Evolutionary conservation across 345 rosid species (phyloP).

Genomic region (Populus tremula): DNA sequence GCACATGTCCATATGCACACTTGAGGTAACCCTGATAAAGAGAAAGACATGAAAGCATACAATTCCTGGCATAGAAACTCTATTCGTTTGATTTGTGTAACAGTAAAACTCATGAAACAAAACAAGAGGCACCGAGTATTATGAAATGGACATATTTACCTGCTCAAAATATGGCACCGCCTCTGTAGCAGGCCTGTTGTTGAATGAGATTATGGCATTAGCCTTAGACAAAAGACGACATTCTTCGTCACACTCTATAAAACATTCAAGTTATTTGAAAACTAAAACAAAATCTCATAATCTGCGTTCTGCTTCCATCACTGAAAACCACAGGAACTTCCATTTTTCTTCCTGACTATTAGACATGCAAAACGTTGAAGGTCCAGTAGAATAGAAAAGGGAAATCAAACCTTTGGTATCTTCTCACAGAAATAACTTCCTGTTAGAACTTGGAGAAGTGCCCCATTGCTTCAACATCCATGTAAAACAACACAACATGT

Average conservation of each 20-base stretch:
- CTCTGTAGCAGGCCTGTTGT: conserved; percentile 94
- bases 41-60: neutral
- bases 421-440: conserved; percentile 86
- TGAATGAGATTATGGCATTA: conserved; percentile 86
- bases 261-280: conserved; percentile 13
- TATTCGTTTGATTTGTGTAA: neutral
- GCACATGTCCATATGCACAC: neutral
- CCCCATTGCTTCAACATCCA: conserved; percentile 70
- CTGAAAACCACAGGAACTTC: neutral
- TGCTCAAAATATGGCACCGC: conserved; percentile 97
- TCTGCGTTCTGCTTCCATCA: conserved; percentile 13
- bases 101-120: neutral
- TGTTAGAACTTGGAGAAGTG: conserved; percentile 77
- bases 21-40: no score
- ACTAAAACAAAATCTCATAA: conserved; percentile 18
- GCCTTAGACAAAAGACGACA: conserved; percentile 68
- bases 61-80: neutral
- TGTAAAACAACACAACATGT: conserved; percentile 1
- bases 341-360: neutral
- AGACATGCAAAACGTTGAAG: neutral
- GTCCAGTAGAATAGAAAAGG: neutral
- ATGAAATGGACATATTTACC: conserved; percentile 41
- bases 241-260: conserved; percentile 45
- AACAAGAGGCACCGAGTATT: neutral
- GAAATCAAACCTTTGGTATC: conserved; percentile 77